Conservation (phyloP, 148 eudicot species). For the Vaccinium corymbosum region DNA sequence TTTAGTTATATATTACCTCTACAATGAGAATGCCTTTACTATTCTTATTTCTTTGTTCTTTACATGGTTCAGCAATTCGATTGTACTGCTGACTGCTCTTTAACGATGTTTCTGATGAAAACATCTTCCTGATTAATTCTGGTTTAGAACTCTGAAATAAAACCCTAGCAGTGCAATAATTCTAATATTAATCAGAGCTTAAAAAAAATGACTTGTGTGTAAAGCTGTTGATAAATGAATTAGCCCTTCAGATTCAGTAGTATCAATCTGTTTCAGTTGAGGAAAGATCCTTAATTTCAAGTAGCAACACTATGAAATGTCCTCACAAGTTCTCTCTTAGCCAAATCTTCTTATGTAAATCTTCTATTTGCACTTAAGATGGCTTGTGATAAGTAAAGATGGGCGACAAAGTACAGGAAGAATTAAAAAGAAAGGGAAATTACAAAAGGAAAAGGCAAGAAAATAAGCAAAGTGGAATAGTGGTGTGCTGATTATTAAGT, state of each 20-base stretch:
- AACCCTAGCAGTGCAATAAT: too few relatives aligned
- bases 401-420: too few relatives aligned
- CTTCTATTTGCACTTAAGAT: not conserved
- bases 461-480: not conserved
- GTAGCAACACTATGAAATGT: not conserved
- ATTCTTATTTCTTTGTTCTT: not conserved
- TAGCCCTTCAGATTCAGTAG: not conserved
- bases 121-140: not conserved
- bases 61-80: not conserved
- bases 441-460: not conserved
- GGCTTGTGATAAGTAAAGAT: not conserved
- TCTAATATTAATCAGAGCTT: not conserved
- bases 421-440: not conserved
- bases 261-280: not conserved
- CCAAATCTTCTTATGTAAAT: not conserved
- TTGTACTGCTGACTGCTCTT: not conserved
- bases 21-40: not conserved
- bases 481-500: not conserved
- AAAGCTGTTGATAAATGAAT: not conserved
- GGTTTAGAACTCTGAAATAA: not conserved
- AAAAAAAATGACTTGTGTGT: not conserved
- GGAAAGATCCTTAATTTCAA: not conserved
- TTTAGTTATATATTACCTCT: not conserved
- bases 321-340: not conserved
- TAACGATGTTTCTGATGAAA: not conserved